These are phyloP conservation scores for Rhodotorula glutinis DNA, from an alignment of 1,284 basidiomycete species.

Conservation along the genomic window DNA sequence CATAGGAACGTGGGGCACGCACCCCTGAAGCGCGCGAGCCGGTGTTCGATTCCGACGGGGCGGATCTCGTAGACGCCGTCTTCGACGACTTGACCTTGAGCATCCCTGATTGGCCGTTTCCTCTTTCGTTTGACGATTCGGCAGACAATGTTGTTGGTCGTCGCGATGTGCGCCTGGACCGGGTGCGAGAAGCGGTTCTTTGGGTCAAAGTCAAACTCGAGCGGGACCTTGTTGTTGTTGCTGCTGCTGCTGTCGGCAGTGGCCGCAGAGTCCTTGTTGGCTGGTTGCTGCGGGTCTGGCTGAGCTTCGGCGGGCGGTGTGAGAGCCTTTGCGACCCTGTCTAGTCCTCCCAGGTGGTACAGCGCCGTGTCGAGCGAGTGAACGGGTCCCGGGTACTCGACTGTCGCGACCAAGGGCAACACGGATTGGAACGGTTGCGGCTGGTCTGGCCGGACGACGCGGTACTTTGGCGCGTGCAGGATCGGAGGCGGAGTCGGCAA, in stretches of 20 bases:
- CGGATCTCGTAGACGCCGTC: constrained; percentile 75
- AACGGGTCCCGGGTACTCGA: constrained; percentile 89
- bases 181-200: constrained; percentile 74
- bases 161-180: constrained; percentile 69
- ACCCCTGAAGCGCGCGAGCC: constrained; percentile 87
- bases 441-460: neutral
- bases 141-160: constrained; percentile 67
- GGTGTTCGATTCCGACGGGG: constrained; percentile 69
- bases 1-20: constrained; percentile 45
- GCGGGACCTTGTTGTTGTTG: constrained; percentile 45
- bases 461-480: neutral
- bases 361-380: constrained; percentile 63
- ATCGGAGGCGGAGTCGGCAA: constrained; percentile 16
- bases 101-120: constrained; percentile 41
- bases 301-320: constrained; percentile 1
- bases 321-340: constrained; percentile 69
- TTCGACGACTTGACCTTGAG: constrained; percentile 47
- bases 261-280: constrained; percentile 28
- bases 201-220: constrained; percentile 68
- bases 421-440: too few relatives aligned
- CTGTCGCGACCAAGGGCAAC: constrained; percentile 57
- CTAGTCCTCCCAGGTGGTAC: constrained; percentile 64
- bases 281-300: too few relatives aligned
- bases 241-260: too few relatives aligned
- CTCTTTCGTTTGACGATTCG: constrained; percentile 68